A percentile compares a stretch with the other conserved stretches of the same genome.
These are phyloP conservation scores for Eragrostis nindensis DNA, from an alignment of 176 grass and related monocot genomes.

Conservation along the genomic window DNA sequence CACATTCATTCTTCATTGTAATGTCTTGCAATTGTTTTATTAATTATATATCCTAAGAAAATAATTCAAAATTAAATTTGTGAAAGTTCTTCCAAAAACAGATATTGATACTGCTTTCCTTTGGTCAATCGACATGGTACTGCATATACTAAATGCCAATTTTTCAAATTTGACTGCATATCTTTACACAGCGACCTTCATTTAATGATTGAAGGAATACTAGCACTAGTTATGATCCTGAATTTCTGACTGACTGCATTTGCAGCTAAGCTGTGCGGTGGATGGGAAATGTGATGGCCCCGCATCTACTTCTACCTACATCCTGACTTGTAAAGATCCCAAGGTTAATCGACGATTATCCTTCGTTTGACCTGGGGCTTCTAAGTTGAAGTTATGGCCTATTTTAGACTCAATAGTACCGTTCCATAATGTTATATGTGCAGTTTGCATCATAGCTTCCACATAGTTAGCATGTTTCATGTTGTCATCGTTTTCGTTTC, in stretches of 20 bases:
- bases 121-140: not conserved
- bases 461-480: not conserved
- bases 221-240: not conserved
- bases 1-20: not conserved
- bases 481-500: not conserved
- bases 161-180: not conserved
- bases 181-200: not conserved
- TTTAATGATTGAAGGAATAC: not conserved
- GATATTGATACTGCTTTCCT: not conserved
- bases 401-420: not conserved
- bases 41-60: not conserved
- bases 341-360: slow-evolving; percentile 47
- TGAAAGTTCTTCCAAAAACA: not conserved
- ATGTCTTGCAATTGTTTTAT: not conserved
- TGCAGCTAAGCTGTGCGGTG: slow-evolving; percentile 30
- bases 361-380: slow-evolving; percentile 64
- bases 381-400: slow-evolving; percentile 30
- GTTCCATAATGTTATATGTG: not conserved
- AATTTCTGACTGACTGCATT: slow-evolving; percentile 13
- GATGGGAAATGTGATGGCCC: not conserved
- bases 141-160: not conserved
- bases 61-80: not conserved
- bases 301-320: not conserved
- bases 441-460: not conserved
- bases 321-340: slow-evolving; percentile 31